Evolutionary conservation across 1,139 yeast species (phyloP).

Genomic region (Geotrichum armillariae): DNA sequence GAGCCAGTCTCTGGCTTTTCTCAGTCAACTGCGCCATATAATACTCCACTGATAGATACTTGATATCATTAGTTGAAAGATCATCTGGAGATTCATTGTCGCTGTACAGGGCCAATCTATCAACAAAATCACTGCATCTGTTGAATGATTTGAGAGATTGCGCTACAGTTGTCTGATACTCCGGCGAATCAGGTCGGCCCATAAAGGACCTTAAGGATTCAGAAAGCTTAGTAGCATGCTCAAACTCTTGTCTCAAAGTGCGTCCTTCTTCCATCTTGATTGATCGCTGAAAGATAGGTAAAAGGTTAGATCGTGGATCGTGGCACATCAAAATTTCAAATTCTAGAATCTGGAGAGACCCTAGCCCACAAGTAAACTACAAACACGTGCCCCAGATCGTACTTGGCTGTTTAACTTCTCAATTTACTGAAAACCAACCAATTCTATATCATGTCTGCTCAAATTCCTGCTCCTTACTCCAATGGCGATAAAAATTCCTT

Average conservation of each 20-base stretch:
- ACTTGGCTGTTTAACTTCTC: background rate
- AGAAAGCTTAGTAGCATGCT: slow-evolving; percentile 19
- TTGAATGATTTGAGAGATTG: slow-evolving; percentile 24
- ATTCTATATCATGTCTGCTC: slow-evolving; percentile 4
- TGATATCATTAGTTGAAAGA: slow-evolving; percentile 52
- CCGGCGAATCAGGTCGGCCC: slow-evolving; percentile 24
- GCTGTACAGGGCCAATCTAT: slow-evolving; percentile 51
- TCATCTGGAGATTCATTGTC: slow-evolving; percentile 60
- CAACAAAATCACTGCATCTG: slow-evolving; percentile 29
- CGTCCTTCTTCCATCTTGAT: slow-evolving; percentile 17
- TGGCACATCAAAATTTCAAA: background rate
- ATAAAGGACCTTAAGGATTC: slow-evolving; percentile 15
- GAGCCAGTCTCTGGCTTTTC: slow-evolving; percentile 21
- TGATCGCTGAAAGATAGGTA: background rate
- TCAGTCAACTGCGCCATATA: slow-evolving; percentile 45
- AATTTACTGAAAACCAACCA: too few relatives aligned
- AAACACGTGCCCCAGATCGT: background rate
- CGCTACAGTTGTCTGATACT: slow-evolving; percentile 26
- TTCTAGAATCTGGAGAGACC: background rate
- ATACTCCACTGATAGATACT: slow-evolving; percentile 52
- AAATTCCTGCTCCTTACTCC: slow-evolving; percentile 34
- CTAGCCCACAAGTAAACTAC: background rate
- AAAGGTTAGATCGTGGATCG: too few relatives aligned
- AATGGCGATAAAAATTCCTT: slow-evolving; percentile 76
- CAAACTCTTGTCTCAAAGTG: slow-evolving; percentile 24